Conservation (phyloP, 1,139 yeast species). For the Magnusiomyces suaveolens region DNA sequence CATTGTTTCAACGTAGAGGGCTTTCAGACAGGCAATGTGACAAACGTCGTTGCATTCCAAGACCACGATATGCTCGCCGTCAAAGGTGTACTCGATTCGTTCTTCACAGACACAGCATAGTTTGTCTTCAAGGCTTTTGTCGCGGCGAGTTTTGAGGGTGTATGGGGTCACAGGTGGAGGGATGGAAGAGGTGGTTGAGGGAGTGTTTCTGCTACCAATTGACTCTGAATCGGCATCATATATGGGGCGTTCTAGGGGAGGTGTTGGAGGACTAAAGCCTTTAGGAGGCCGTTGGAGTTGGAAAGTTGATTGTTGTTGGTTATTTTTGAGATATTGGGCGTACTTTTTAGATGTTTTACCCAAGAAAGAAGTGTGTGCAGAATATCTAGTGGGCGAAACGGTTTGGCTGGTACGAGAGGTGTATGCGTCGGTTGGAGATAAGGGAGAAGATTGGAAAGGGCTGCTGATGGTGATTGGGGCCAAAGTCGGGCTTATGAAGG, state of each 20-base stretch:
- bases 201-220: neutral
- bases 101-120: conserved; percentile 27
- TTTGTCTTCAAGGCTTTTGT: conserved; percentile 18
- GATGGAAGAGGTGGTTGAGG: neutral
- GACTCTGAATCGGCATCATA: neutral
- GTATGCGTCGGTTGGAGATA: neutral
- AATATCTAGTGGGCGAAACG: neutral
- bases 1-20: neutral
- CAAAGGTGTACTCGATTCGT: conserved; percentile 19
- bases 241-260: neutral
- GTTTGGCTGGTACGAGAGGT: neutral
- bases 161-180: conserved; percentile 14
- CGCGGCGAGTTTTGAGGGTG: conserved; percentile 12
- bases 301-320: neutral
- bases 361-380: neutral
- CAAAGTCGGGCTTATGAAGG: neutral
- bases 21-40: conserved; percentile 23
- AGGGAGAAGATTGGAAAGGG: neutral
- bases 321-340: neutral
- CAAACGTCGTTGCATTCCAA: conserved; percentile 23
- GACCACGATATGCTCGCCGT: conserved; percentile 21
- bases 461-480: neutral
- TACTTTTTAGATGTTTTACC: neutral
- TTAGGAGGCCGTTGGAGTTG: neutral
- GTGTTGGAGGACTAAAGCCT: neutral